Conservation (phyloP, 2,329 filamentous ascomycete genomes). For the Pseudocercospora fijiensis region DNA sequence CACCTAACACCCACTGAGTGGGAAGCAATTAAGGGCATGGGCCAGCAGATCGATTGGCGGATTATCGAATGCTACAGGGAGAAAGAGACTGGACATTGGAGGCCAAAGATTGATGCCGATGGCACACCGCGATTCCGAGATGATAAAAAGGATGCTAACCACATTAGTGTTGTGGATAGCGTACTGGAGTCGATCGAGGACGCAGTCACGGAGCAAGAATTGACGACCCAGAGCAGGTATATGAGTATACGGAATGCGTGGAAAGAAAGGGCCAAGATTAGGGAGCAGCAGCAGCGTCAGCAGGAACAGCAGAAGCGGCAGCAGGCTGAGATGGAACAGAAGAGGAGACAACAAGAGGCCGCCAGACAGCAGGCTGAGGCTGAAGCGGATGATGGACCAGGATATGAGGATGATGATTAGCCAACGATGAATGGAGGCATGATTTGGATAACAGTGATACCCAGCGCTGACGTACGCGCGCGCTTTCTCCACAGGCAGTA, state of each 20-base stretch:
- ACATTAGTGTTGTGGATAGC: slow-evolving; percentile 77
- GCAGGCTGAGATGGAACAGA: slow-evolving; percentile 22
- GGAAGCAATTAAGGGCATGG: slow-evolving; percentile 72
- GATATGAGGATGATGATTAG: slow-evolving; percentile 25
- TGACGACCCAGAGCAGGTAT: slow-evolving; percentile 60
- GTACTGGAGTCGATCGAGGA: slow-evolving; percentile 89
- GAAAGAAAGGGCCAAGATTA: slow-evolving; percentile 58
- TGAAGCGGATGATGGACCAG: slow-evolving; percentile 28
- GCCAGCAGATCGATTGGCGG: slow-evolving; percentile 75
- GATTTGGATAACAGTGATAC: background rate
- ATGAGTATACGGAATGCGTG: slow-evolving; percentile 74
- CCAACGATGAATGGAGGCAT: background rate
- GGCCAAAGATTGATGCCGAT: slow-evolving; percentile 58
- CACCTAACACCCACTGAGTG: slow-evolving; percentile 74
- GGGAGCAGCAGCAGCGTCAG: slow-evolving; percentile 18
- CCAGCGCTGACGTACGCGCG: background rate
- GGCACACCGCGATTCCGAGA: slow-evolving; percentile 75
- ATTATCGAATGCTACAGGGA: slow-evolving; percentile 91
- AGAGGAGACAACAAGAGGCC: background rate
- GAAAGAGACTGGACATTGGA: slow-evolving; percentile 67
- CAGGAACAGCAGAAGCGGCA: slow-evolving; percentile 21
- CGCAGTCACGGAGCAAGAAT: slow-evolving; percentile 76
- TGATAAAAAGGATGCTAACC: slow-evolving; percentile 89
- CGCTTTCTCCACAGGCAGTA: background rate
- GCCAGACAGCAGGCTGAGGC: slow-evolving; percentile 12